A percentile compares a stretch with the other conserved stretches of the same genome.
Evolutionary conservation across 257 asterid genomes (phyloP).

Genomic region (Orobanche coerulescens): DNA sequence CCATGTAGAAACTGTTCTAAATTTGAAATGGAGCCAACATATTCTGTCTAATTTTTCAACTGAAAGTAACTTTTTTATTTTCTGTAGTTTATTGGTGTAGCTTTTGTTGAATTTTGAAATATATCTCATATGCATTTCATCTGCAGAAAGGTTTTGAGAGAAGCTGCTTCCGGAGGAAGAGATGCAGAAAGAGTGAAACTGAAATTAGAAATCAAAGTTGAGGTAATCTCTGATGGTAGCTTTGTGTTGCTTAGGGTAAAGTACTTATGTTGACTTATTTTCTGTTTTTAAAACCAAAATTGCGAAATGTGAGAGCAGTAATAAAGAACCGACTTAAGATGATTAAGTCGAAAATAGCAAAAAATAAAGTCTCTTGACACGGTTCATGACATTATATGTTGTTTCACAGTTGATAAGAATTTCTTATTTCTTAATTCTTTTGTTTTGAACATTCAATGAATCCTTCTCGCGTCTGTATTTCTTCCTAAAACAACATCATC

Average conservation of each 20-base stretch:
- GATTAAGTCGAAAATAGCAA: not conserved
- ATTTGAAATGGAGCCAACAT: not conserved
- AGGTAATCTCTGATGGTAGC: slow-evolving; percentile 36
- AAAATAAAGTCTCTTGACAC: not conserved
- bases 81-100: not conserved
- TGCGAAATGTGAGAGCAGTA: not conserved
- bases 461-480: not conserved
- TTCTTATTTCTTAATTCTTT: slow-evolving; percentile 5
- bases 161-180: slow-evolving; percentile 88
- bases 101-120: slow-evolving; percentile 5
- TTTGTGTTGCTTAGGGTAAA: slow-evolving; percentile 5
- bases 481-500: too few species aligned
- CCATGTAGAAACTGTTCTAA: not conserved
- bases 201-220: slow-evolving; percentile 69
- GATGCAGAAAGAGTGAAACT: slow-evolving; percentile 86
- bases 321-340: not conserved
- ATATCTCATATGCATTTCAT: not conserved
- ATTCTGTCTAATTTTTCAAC: not conserved
- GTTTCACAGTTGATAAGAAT: not conserved
- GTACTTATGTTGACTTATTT: not conserved
- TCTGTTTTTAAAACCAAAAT: not conserved
- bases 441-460: slow-evolving; percentile 17
- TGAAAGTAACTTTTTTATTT: not conserved
- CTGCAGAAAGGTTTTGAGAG: slow-evolving; percentile 81
- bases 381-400: not conserved